A percentile compares a stretch with the other conserved stretches of the same genome.
Evolutionary conservation across 495 filamentous ascomycete species (phyloP).

Genomic region (Pseudotulostoma volvatum): DNA sequence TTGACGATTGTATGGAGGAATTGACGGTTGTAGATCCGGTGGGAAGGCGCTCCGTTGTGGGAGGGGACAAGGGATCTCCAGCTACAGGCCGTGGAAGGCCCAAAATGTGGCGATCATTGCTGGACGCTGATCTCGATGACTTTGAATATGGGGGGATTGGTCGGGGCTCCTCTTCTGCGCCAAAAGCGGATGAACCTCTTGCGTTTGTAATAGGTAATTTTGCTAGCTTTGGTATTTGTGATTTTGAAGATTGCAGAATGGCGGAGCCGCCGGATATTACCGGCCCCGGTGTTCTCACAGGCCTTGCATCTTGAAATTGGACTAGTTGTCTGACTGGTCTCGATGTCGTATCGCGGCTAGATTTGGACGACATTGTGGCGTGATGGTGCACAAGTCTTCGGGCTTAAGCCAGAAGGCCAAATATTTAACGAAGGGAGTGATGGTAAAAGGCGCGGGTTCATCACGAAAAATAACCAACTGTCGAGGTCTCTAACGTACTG

Average conservation of each 20-base stretch:
- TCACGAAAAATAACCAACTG: too few species aligned
- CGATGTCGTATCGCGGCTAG: slow-evolving; percentile 20
- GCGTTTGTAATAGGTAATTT: slow-evolving; percentile 12
- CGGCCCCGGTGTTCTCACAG: slow-evolving; percentile 8
- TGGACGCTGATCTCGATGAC: slow-evolving; percentile 8
- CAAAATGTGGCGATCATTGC: slow-evolving; percentile 15
- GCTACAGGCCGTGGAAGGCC: slow-evolving; percentile 20
- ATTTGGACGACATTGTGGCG: slow-evolving; percentile 21
- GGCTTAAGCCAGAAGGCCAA: slow-evolving; percentile 16
- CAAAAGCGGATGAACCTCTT: slow-evolving; percentile 17
- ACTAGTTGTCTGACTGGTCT: slow-evolving; percentile 13
- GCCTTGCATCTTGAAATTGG: slow-evolving; percentile 14
- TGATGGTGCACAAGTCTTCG: slow-evolving; percentile 19
- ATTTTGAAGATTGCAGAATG: slow-evolving; percentile 9
- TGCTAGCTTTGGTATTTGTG: slow-evolving; percentile 16
- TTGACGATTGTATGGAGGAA: slow-evolving; percentile 8
- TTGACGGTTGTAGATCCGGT: slow-evolving; percentile 2
- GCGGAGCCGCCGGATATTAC: slow-evolving; percentile 7
- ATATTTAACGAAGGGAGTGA: slow-evolving; percentile 12
- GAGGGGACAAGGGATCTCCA: slow-evolving; percentile 7
- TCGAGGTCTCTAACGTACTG: too few species aligned
- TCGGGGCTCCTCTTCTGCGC: slow-evolving; percentile 12
- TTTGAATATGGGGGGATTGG: slow-evolving; percentile 12
- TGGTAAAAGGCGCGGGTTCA: too few species aligned
- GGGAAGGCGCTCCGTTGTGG: slow-evolving; percentile 3